These are phyloP conservation scores for Colletotrichum eremochloae DNA, from an alignment of 2,329 filamentous ascomycete genomes.

Conservation along the genomic window DNA sequence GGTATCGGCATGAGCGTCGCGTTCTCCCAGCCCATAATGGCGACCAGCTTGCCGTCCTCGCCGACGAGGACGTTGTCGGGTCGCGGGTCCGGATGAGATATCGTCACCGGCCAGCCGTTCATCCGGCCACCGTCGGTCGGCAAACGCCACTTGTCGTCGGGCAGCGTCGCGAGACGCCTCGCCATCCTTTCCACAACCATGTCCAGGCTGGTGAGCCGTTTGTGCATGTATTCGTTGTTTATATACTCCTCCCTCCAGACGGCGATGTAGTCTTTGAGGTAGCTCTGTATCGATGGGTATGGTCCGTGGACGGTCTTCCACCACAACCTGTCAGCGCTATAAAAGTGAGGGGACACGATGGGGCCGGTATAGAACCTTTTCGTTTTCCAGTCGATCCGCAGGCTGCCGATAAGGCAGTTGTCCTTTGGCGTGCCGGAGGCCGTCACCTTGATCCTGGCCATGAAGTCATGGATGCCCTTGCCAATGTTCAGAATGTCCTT, in stretches of 20 bases:
- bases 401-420: constrained; percentile 34
- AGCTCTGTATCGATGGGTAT: constrained; percentile 10
- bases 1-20: constrained; percentile 30
- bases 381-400: constrained; percentile 32
- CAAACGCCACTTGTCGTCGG: constrained; percentile 6
- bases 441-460: background rate
- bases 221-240: background rate
- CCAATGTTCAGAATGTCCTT: background rate
- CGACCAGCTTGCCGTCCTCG: constrained; percentile 3
- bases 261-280: constrained; percentile 4
- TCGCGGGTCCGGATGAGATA: constrained; percentile 36
- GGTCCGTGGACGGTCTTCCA: background rate
- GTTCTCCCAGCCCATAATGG: constrained; percentile 40
- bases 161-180: background rate
- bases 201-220: background rate
- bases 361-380: constrained; percentile 30
- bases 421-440: background rate
- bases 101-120: constrained; percentile 18
- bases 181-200: background rate
- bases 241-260: background rate
- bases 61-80: constrained; percentile 31
- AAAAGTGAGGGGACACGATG: constrained; percentile 17
- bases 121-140: background rate
- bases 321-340: constrained; percentile 6
- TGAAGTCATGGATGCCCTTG: constrained; percentile 4